These are phyloP conservation scores for Acidomyces sp. DNA, from an alignment of 495 filamentous ascomycete species.

Conservation along the genomic window DNA sequence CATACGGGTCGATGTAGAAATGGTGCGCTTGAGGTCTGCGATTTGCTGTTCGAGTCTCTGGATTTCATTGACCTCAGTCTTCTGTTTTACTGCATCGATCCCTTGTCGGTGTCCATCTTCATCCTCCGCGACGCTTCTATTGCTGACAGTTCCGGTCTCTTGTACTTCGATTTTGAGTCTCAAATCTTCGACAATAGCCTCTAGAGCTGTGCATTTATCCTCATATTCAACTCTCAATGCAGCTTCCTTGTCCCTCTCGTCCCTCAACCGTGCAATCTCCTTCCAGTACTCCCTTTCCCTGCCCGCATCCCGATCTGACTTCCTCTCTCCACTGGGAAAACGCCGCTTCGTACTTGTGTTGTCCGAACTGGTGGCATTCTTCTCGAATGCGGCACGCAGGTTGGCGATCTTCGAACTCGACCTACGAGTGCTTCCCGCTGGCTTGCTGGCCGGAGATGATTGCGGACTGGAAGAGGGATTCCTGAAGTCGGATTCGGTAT, in stretches of 20 bases:
- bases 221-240: conserved; percentile 9
- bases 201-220: conserved; percentile 4
- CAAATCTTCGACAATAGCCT: too few relatives aligned
- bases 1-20: conserved; percentile 24
- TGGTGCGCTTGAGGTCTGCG: conserved; percentile 25
- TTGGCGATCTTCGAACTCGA: conserved; percentile 14
- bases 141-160: too few relatives aligned
- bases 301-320: background rate
- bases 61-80: conserved; percentile 4
- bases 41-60: conserved; percentile 19
- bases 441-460: background rate
- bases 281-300: background rate
- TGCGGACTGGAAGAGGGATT: too few relatives aligned
- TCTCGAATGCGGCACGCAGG: conserved; percentile 14
- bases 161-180: too few relatives aligned
- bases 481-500: too few relatives aligned
- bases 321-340: background rate
- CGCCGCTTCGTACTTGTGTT: background rate
- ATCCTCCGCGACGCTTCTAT: too few relatives aligned
- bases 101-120: too few relatives aligned
- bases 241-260: conserved; percentile 8
- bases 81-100: background rate
- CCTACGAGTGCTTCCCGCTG: conserved; percentile 4
- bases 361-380: background rate
- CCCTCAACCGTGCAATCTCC: conserved; percentile 5